Evolutionary conservation across 139 green algal genomes (phyloP).

Genomic region (Edaphochlamys debaryana): DNA sequence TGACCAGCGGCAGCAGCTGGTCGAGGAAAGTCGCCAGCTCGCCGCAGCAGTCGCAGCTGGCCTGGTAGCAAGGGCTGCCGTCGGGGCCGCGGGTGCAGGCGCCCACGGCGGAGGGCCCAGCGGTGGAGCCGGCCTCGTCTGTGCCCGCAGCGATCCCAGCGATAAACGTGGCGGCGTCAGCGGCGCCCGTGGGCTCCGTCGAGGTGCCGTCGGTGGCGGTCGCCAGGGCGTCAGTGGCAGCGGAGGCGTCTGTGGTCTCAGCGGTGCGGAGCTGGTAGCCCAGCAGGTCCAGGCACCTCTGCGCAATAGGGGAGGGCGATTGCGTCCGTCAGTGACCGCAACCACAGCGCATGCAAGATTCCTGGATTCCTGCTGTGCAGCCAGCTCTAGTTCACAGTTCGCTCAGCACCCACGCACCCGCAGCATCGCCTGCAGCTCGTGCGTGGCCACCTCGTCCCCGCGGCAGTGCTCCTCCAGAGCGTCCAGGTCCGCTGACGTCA

Average conservation of each 20-base stretch:
- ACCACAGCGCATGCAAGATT: too few species aligned
- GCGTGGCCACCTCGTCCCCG: background rate
- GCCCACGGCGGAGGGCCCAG: too few species aligned
- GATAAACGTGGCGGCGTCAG: too few species aligned
- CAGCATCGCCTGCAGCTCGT: background rate
- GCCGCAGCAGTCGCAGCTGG: constrained; percentile 1
- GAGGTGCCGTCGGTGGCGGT: too few species aligned
- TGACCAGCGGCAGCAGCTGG: background rate
- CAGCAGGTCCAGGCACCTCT: constrained; percentile 18
- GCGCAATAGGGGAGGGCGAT: background rate
- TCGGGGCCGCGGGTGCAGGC: background rate
- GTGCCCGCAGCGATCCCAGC: too few species aligned
- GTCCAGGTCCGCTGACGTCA: background rate
- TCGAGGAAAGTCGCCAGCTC: constrained; percentile 6
- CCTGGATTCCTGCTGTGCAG: too few species aligned
- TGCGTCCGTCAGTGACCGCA: too few species aligned
- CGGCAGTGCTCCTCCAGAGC: background rate
- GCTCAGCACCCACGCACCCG: constrained; percentile 2
- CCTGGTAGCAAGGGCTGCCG: background rate
- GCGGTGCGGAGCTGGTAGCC: background rate
- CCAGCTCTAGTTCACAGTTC: too few species aligned
- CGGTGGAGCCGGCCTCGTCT: too few species aligned
- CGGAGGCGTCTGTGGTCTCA: too few species aligned
- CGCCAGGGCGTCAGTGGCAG: too few species aligned
- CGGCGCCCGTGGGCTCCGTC: too few species aligned